Evolutionary conservation across 2,329 filamentous ascomycete species (phyloP).

Genomic region (Cladosporium sp.): DNA sequence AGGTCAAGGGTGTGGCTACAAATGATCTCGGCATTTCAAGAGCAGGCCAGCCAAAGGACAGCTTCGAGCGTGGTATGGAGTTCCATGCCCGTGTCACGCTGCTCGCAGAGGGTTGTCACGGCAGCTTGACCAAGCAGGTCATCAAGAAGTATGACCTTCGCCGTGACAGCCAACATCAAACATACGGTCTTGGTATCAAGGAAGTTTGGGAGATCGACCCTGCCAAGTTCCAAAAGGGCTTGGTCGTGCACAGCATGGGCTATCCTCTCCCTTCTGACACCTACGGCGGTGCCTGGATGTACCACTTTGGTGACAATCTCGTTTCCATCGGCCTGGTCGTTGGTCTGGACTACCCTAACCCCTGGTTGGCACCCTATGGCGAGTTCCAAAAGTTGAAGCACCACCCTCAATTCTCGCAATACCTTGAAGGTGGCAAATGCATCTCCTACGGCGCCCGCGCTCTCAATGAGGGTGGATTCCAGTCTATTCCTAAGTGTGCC

Average conservation of each 20-base stretch:
- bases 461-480: constrained; percentile 90
- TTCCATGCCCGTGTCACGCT: constrained; percentile 90
- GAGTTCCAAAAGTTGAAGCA: constrained; percentile 99
- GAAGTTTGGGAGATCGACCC: constrained; percentile 97
- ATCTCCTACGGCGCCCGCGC: constrained; percentile 93
- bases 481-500: constrained; percentile 93
- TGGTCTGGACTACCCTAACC: constrained; percentile 92
- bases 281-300: constrained; percentile 98
- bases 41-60: constrained; percentile 79
- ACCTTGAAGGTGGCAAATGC: constrained; percentile 94
- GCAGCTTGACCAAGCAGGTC: constrained; percentile 90
- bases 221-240: constrained; percentile 82
- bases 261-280: constrained; percentile 85
- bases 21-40: constrained; percentile 86
- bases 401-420: constrained; percentile 80
- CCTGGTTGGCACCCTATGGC: constrained; percentile 89
- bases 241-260: constrained; percentile 85
- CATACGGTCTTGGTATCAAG: constrained; percentile 90
- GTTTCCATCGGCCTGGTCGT: constrained; percentile 89
- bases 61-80: constrained; percentile 95
- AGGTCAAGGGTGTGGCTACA: constrained; percentile 89
- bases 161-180: constrained; percentile 85
- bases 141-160: constrained; percentile 91
- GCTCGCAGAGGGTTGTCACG: constrained; percentile 92
- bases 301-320: constrained; percentile 96